These are phyloP conservation scores for Trichoderma koningiopsis DNA, from an alignment of 2,329 filamentous ascomycete genomes.

Conservation along the genomic window DNA sequence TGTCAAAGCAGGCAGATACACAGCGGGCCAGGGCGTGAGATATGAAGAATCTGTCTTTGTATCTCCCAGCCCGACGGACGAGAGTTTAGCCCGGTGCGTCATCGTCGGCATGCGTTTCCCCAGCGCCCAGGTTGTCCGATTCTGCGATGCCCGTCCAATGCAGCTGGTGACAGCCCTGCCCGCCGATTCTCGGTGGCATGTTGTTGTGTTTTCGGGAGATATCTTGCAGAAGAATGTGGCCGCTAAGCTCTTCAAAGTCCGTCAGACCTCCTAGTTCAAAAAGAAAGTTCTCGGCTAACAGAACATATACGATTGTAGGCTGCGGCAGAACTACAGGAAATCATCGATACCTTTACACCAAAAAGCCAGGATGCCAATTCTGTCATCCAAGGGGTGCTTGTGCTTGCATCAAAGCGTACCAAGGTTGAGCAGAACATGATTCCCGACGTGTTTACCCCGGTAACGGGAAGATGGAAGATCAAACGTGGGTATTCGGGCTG, in stretches of 20 bases:
- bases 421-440: neutral
- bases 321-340: neutral
- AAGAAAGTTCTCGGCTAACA: neutral
- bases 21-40: constrained; percentile 8
- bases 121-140: constrained; percentile 6
- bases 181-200: constrained; percentile 10
- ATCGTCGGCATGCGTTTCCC: constrained; percentile 1
- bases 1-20: constrained; percentile 2
- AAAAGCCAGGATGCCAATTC: neutral
- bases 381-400: neutral
- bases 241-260: neutral
- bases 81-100: neutral
- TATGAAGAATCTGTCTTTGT: constrained; percentile 5
- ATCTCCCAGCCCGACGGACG: neutral
- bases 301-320: neutral
- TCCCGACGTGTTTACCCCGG: neutral
- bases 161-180: neutral
- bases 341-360: neutral
- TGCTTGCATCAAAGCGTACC: neutral
- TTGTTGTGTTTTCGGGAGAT: neutral
- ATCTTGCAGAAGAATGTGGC: neutral
- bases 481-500: neutral
- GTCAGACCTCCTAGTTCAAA: neutral
- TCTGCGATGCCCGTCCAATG: neutral
- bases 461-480: constrained; percentile 8